Conservation (phyloP, 2,329 filamentous ascomycete species). For the Fusarium denticulatum region DNA sequence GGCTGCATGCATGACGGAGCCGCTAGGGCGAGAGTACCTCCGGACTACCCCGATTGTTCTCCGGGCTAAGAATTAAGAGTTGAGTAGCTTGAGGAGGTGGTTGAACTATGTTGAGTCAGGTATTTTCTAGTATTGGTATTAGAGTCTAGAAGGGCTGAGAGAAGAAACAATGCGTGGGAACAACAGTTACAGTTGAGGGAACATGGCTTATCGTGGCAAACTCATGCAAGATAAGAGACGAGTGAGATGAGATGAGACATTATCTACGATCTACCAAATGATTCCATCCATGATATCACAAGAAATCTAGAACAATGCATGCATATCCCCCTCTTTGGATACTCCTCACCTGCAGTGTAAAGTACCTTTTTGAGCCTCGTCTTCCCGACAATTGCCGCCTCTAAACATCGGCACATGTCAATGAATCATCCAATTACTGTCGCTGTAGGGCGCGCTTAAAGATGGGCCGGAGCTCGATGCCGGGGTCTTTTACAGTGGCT, state of each 20-base stretch:
- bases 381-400: constrained; percentile 37
- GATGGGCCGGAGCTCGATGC: constrained; percentile 17
- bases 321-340: constrained; percentile 12
- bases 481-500: constrained; percentile 4
- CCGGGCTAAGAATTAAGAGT: neutral
- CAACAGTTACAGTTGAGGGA: neutral
- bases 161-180: neutral
- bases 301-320: constrained; percentile 22
- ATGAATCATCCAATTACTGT: constrained; percentile 8
- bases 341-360: neutral
- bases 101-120: constrained; percentile 15
- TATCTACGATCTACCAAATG: neutral
- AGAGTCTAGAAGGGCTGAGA: neutral
- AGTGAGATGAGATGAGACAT: neutral
- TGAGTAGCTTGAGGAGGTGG: neutral
- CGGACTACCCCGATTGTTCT: constrained; percentile 21
- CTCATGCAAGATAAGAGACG: neutral
- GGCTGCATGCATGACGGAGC: constrained; percentile 22
- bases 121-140: neutral
- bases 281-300: constrained; percentile 25
- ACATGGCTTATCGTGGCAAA: neutral
- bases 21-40: constrained; percentile 9
- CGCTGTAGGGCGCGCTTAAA: constrained; percentile 13
- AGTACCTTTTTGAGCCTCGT: constrained; percentile 26
- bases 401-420: constrained; percentile 17